Evolutionary conservation across 345 rosid species (phyloP).

Genomic region (Boechera divaricarpa): DNA sequence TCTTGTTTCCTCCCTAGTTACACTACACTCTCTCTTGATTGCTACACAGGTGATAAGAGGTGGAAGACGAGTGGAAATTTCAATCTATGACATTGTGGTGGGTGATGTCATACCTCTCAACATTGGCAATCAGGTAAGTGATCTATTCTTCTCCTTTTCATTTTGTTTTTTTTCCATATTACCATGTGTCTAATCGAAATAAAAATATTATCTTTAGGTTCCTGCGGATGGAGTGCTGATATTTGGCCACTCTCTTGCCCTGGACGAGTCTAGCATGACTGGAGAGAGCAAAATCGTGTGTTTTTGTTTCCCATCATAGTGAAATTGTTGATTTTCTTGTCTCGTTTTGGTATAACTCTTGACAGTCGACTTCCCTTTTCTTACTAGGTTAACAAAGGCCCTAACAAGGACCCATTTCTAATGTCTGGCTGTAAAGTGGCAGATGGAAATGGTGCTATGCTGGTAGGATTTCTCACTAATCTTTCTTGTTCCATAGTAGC

Average conservation of each 20-base stretch:
- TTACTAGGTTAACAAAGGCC: constrained; percentile 79
- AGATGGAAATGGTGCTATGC: constrained; percentile 92
- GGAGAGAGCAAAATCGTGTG: constrained; percentile 98
- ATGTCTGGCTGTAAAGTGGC: constrained; percentile 99
- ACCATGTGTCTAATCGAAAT: constrained; percentile 12
- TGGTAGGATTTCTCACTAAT: constrained; percentile 53
- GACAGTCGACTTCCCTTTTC: not conserved
- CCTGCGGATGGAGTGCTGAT: constrained; percentile 96
- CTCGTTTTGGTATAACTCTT: constrained; percentile 11
- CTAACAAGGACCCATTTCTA: constrained; percentile 75
- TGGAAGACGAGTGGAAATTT: constrained; percentile 79
- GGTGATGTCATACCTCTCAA: constrained; percentile 96
- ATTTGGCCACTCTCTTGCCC: constrained; percentile 79
- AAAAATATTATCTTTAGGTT: constrained; percentile 54
- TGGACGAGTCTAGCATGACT: constrained; percentile 99
- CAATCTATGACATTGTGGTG: constrained; percentile 92
- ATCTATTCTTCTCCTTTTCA: constrained; percentile 4
- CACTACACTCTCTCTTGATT: constrained; percentile 20
- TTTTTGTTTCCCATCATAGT: constrained; percentile 1
- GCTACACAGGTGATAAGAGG: constrained; percentile 76
- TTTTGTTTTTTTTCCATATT: not conserved
- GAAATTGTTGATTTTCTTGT: not conserved
- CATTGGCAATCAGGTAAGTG: constrained; percentile 90
- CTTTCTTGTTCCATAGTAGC: not conserved
- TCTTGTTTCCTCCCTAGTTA: constrained; percentile 22